Base-by-base conservation (phyloP, 345 rosid species). In the Laguncularia racemosa region DNA sequence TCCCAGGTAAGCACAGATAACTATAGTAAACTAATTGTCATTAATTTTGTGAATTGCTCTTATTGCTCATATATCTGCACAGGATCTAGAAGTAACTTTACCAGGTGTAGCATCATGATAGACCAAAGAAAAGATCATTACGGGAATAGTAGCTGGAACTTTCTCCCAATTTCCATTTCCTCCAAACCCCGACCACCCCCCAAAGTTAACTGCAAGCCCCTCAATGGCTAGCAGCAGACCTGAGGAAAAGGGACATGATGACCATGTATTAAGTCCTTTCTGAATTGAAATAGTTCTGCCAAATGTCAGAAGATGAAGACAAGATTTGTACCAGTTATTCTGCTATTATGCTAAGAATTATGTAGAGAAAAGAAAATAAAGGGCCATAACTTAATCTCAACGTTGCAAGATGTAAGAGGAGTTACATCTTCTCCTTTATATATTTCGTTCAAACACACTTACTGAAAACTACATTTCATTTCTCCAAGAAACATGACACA, bases 1-100 rank as follows among this genome's bases (percentile, higher is more conserved):
- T 55, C 79, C 84, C 75, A 84, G 63, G 60, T 79, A 81, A 40
- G 84, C 91, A 76, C 85, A 84, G 20, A 84, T 73, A 50, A 82
- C 91, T 82, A 76, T 62, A 74, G 57, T 15, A 55, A 17, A 58
- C 23, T 16, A 45, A 46, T 1, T 0, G 40, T 28, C 5, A 51
- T 17, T n/a, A 50, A 40, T 33, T 14, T 16, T 48, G 16, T 15
- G 18, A 50, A 21, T 28, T 50, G 47, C 46, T 44, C 44, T 18
- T 50, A 15, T 18, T 16, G 19, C 9, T 60, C 3, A 49, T 14
- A 21, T 16, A 19, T 16, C 14, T 16, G 17, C 1, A 14, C 38
- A 14, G 20, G 38, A 38, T 49, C 38, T 23, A 15, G 15, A 48
- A 20, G 47, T 12, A 46, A 52, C 17, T 40, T 68, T 78, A 79